A percentile compares a stretch with the other conserved stretches of the same genome.
phyloP scores from a whole-genome alignment of 495 filamentous ascomycete species.

The Podospora comata region DNA sequence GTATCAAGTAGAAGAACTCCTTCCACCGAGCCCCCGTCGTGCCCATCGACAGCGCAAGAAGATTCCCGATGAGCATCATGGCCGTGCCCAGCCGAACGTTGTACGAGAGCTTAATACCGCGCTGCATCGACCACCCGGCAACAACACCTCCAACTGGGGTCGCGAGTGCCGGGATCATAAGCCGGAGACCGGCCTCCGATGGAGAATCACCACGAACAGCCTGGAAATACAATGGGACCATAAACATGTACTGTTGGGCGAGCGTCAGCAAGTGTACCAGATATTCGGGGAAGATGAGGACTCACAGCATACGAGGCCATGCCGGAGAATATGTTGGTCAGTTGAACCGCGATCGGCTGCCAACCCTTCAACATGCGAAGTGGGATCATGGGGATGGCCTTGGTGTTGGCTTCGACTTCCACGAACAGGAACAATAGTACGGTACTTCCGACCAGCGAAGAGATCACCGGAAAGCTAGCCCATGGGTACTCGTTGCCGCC shows the following conservation, averaged over 20 bases:
- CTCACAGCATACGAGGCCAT: slow-evolving; percentile 61
- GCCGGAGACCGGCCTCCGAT: slow-evolving; percentile 54
- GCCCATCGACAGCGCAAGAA: slow-evolving; percentile 50
- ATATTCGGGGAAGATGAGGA: slow-evolving; percentile 8
- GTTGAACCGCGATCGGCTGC: slow-evolving; percentile 51
- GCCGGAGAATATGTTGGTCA: slow-evolving; percentile 61
- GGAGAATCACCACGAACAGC: slow-evolving; percentile 60
- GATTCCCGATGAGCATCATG: slow-evolving; percentile 59
- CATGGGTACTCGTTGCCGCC: slow-evolving; percentile 62
- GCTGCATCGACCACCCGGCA: slow-evolving; percentile 60
- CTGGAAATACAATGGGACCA: slow-evolving; percentile 62
- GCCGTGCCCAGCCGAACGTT: slow-evolving; percentile 55
- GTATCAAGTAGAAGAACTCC: slow-evolving; percentile 59
- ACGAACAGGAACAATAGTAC: slow-evolving; percentile 51
- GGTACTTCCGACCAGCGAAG: slow-evolving; percentile 49
- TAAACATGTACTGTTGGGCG: slow-evolving; percentile 59
- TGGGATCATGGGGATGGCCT: slow-evolving; percentile 61
- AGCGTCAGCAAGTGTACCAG: neutral
- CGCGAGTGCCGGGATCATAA: slow-evolving; percentile 59
- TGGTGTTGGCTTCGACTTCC: slow-evolving; percentile 54
- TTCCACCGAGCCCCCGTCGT: slow-evolving; percentile 58
- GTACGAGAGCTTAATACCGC: slow-evolving; percentile 53
- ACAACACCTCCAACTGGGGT: slow-evolving; percentile 59
- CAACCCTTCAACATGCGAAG: slow-evolving; percentile 55
- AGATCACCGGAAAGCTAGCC: slow-evolving; percentile 51